These are phyloP conservation scores for Aspergillus bombycis DNA, from an alignment of 2,329 filamentous ascomycete species.

Conservation along the genomic window DNA sequence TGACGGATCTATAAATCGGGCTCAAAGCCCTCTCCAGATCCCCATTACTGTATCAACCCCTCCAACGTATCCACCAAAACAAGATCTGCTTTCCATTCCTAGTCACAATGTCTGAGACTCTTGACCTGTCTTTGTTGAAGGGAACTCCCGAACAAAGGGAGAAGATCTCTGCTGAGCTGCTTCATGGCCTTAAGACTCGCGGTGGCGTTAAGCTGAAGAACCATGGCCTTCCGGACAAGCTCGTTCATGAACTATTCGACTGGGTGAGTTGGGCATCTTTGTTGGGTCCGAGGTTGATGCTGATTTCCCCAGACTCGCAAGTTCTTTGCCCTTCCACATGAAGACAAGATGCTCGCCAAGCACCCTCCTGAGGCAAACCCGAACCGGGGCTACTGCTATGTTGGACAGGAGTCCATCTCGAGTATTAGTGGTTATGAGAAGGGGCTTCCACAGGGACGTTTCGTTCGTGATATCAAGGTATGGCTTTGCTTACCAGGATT, in stretches of 20 bases:
- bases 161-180: background rate
- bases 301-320: background rate
- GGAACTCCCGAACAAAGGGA: background rate
- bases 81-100: background rate
- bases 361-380: background rate
- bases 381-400: background rate
- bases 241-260: background rate
- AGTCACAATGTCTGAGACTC: background rate
- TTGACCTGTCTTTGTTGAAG: background rate
- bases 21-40: background rate
- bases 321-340: background rate
- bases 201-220: background rate
- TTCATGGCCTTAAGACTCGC: background rate
- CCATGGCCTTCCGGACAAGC: background rate
- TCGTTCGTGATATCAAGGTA: background rate
- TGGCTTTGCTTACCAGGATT: fast-evolving
- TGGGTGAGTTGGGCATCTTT: background rate
- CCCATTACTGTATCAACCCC: background rate
- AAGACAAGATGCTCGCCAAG: background rate
- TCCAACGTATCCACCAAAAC: background rate
- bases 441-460: background rate
- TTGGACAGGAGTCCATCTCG: background rate
- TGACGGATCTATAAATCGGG: background rate
- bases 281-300: fast-evolving
- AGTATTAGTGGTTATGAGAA: background rate